Base-by-base conservation (phyloP, 148 eudicot genomes). In the Rhododendron kiyosumense region DNA sequence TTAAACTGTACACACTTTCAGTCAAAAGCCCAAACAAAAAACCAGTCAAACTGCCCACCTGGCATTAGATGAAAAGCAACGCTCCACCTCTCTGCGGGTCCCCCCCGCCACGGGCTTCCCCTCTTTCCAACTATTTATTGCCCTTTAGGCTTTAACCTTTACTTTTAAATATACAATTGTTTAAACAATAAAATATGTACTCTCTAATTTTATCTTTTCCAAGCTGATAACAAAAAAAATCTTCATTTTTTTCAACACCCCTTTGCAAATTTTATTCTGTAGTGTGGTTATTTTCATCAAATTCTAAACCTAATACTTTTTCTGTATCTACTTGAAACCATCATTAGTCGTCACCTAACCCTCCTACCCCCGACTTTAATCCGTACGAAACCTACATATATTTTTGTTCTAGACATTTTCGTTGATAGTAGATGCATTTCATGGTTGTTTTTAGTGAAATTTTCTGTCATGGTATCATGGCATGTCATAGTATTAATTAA, bases 1-100 rank as follows among this genome's bases (percentile, higher is more conserved):
- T 41, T 41, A 41, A 41, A 28, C 14, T 78, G 81, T 78, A 11
- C 28, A 12, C 65, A 54, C 20, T 41, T 41, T 54, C 41, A 32
- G 84, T 82, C 84, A 61, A 82, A 82, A 52, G 34, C 38, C 75
- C 22, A 38, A 43, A 81, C 84, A 61, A 59, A 81, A 81, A 67
- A 67, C 78, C 57, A 36, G 85, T 84, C 85, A 84, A 84, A 73
- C 52, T 84, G 59, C 78, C 45, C 45, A 71, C 61, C 85, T 84
- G 85, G 85, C 85, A 48, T 38, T 71, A 30, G 17, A 18, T 14
- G 85, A 71, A 84, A 84, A 73, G 79, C 79, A 71, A 10, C 59
- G 38, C 78, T 67, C 73, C 14, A 65, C 73, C 85, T 71, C 9
- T 48, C 51, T 43, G 46, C 48, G 79, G 85, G 85, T 46, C 85